These are phyloP conservation scores for Aciculosporium take DNA, from an alignment of 2,329 filamentous ascomycete species.

Conservation along the genomic window DNA sequence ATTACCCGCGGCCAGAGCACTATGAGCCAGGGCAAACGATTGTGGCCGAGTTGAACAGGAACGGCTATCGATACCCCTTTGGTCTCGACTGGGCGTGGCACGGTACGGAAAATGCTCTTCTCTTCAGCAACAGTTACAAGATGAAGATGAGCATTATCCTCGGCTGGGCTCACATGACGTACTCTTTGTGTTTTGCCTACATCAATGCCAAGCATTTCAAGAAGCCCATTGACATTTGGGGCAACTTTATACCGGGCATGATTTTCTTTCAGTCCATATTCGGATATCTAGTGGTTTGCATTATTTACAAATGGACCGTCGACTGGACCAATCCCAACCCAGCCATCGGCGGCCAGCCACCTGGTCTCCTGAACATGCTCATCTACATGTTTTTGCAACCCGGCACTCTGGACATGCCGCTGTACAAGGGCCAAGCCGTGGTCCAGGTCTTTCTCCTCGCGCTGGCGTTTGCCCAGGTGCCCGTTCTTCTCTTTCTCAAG, in stretches of 20 bases:
- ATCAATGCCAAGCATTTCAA: slow-evolving; percentile 94
- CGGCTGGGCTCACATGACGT: slow-evolving; percentile 98
- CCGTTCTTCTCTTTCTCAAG: slow-evolving; percentile 84
- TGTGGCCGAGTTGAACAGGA: slow-evolving; percentile 47
- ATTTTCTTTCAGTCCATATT: slow-evolving; percentile 99
- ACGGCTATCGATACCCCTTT: slow-evolving; percentile 81
- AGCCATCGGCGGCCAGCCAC: slow-evolving; percentile 43
- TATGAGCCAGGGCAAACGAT: slow-evolving; percentile 54
- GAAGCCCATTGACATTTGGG: slow-evolving; percentile 88
- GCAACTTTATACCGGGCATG: slow-evolving; percentile 95
- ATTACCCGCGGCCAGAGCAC: slow-evolving; percentile 53
- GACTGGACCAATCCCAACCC: slow-evolving; percentile 53
- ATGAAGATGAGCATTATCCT: slow-evolving; percentile 99
- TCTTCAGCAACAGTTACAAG: slow-evolving; percentile 98
- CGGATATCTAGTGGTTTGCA: slow-evolving; percentile 84
- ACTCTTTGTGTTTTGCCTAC: slow-evolving; percentile 83
- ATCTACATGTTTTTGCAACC: slow-evolving; percentile 99
- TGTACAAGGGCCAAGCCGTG: slow-evolving; percentile 63
- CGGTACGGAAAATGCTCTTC: slow-evolving; percentile 80
- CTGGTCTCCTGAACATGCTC: slow-evolving; percentile 92
- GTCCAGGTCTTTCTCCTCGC: slow-evolving; percentile 71
- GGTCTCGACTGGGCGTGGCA: slow-evolving; percentile 96
- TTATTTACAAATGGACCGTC: slow-evolving; percentile 92
- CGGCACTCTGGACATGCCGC: slow-evolving; percentile 53
- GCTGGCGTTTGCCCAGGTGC: slow-evolving; percentile 74